Percentiles rank a stretch among this genome's conserved stretches.
Conservation (phyloP, 768 basidiomycete species). For the Psilocybe sp. region DNA sequence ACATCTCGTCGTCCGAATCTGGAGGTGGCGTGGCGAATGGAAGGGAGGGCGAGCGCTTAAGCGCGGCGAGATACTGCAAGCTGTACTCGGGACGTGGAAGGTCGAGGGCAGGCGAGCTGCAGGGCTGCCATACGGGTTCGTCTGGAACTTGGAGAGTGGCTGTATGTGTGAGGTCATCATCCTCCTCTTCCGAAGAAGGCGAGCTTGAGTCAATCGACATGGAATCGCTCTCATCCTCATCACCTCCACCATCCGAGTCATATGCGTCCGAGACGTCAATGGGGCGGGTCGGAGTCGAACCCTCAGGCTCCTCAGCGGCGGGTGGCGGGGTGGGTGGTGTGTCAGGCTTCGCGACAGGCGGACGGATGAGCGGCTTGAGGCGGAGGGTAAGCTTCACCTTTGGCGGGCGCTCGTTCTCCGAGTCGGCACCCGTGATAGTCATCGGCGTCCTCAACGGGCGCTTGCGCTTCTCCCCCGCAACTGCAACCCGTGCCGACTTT, state of each 20-base stretch:
- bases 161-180: slow-evolving; percentile 22
- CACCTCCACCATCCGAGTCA: slow-evolving; percentile 22
- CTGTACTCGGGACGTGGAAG: slow-evolving; percentile 41
- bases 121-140: slow-evolving; percentile 43
- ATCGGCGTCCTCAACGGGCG: slow-evolving; percentile 36
- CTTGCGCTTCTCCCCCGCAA: slow-evolving; percentile 44
- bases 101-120: slow-evolving; percentile 54
- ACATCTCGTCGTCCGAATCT: slow-evolving; percentile 60
- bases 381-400: slow-evolving; percentile 73
- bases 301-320: slow-evolving; percentile 16
- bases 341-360: no score
- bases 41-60: slow-evolving; percentile 57
- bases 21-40: slow-evolving; percentile 67
- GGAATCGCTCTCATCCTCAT: slow-evolving; percentile 25
- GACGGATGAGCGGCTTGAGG: slow-evolving; percentile 45
- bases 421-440: slow-evolving; percentile 28
- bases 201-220: slow-evolving; percentile 41
- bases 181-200: not conserved
- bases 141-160: slow-evolving; percentile 16
- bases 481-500: not conserved
- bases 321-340: not conserved
- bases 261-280: slow-evolving; percentile 43
- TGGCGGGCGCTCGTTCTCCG: slow-evolving; percentile 45
- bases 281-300: slow-evolving; percentile 24
- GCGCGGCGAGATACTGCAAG: not conserved